Evolutionary conservation across 2,329 filamentous ascomycete species (phyloP).

Genomic region (Didymella segeticola): DNA sequence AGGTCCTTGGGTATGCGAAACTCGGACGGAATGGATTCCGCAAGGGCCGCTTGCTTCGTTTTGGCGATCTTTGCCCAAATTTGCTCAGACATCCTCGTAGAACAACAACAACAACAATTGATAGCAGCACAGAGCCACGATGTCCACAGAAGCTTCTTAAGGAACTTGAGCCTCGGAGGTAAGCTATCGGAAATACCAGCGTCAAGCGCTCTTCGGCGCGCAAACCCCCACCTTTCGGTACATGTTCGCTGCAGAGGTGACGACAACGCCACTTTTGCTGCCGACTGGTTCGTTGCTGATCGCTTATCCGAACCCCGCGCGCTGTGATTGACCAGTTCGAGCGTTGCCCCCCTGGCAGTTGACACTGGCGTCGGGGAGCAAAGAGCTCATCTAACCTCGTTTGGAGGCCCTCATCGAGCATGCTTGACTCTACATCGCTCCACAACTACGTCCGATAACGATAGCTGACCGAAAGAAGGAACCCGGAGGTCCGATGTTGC

Average conservation of each 20-base stretch:
- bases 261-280: slow-evolving; percentile 11
- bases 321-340: slow-evolving; percentile 9
- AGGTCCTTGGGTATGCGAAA: slow-evolving; percentile 63
- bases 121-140: not conserved
- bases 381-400: not conserved
- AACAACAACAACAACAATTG: slow-evolving; percentile 3
- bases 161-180: slow-evolving; percentile 10
- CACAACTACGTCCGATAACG: slow-evolving; percentile 20
- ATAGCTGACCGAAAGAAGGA: slow-evolving; percentile 17
- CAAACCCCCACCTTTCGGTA: slow-evolving; percentile 31
- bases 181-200: slow-evolving; percentile 9
- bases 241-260: slow-evolving; percentile 22
- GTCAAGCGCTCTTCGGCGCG: slow-evolving; percentile 16
- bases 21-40: slow-evolving; percentile 62
- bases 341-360: not conserved
- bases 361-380: not conserved
- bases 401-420: not conserved
- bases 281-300: slow-evolving; percentile 12
- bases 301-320: slow-evolving; percentile 23
- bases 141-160: slow-evolving; percentile 5
- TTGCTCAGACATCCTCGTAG: slow-evolving; percentile 19
- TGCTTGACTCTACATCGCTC: not conserved
- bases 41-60: slow-evolving; percentile 53
- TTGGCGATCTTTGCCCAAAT: slow-evolving; percentile 55
- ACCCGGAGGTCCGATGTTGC: slow-evolving; percentile 2